Conservation (phyloP, 495 filamentous ascomycete species). For the Aspergillus bertholletiae region DNA sequence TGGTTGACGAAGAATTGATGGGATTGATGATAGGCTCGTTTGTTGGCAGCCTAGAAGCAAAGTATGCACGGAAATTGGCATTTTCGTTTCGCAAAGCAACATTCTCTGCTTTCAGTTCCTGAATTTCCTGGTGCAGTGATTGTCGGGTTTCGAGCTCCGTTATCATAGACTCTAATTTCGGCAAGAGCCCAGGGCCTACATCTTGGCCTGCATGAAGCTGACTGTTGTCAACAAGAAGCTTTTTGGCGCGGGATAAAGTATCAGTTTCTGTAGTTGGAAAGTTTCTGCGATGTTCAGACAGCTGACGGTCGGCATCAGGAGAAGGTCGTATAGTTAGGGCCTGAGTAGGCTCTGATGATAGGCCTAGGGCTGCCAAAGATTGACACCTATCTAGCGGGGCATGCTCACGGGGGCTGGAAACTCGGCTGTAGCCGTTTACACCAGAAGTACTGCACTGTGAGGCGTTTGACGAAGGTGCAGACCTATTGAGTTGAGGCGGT, state of each 20-base stretch:
- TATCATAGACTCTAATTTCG: constrained; percentile 22
- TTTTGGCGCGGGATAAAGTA: constrained; percentile 8
- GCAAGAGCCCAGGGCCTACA: constrained; percentile 13
- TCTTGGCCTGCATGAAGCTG: constrained; percentile 11
- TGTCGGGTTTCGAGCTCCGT: constrained; percentile 19
- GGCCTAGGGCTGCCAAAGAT: neutral
- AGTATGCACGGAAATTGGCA: constrained; percentile 17
- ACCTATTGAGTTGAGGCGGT: constrained; percentile 12
- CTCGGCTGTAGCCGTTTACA: neutral
- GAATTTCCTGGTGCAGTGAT: constrained; percentile 10
- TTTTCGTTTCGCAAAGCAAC: constrained; percentile 20
- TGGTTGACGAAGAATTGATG: too few relatives aligned
- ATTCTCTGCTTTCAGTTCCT: constrained; percentile 21
- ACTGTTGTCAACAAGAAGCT: constrained; percentile 11
- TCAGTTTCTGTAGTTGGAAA: neutral
- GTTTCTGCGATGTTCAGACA: neutral
- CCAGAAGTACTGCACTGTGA: constrained; percentile 14
- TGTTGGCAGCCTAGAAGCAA: constrained; percentile 14
- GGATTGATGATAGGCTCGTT: constrained; percentile 7
- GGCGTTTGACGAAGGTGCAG: constrained; percentile 7
- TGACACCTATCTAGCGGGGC: neutral
- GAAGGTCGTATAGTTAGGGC: neutral
- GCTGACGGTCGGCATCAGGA: neutral
- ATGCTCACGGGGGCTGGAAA: constrained; percentile 3
- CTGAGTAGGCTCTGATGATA: neutral